Evolutionary conservation across 2,329 filamentous ascomycete species (phyloP).

Genomic region (Camptophora hylomeconis): DNA sequence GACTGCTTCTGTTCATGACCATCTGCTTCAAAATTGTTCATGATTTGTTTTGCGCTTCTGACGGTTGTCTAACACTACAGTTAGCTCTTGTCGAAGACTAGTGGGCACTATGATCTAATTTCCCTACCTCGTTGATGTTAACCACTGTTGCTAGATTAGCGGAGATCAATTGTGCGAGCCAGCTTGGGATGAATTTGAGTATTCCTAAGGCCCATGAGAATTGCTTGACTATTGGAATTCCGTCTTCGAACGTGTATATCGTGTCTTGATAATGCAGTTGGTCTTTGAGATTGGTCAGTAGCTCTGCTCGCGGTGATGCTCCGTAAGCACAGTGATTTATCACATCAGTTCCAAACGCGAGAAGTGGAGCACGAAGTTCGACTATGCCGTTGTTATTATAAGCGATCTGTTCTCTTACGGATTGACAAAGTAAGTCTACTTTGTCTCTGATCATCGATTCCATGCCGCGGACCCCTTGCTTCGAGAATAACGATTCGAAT

Average conservation of each 20-base stretch:
- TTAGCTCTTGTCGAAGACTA: no score
- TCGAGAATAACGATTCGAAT: conserved; percentile 33
- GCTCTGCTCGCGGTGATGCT: no score
- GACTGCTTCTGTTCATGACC: conserved; percentile 6
- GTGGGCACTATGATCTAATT: no score
- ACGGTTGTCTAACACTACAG: no score
- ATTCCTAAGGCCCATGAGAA: conserved; percentile 4
- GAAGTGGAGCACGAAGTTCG: conserved; percentile 1
- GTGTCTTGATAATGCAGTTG: conserved; percentile 2
- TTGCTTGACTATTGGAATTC: conserved; percentile 9
- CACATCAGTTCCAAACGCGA: conserved; percentile 3
- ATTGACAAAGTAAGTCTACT: conserved; percentile 1
- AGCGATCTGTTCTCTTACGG: conserved; percentile 3
- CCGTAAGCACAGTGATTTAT: conserved; percentile 2
- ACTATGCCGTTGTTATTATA: conserved; percentile 2
- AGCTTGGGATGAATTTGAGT: conserved; percentile 1
- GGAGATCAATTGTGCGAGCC: neutral
- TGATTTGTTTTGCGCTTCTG: conserved; percentile 5
- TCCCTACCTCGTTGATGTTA: conserved; percentile 4
- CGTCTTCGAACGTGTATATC: conserved; percentile 5
- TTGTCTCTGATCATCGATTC: conserved; percentile 3
- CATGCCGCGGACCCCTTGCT: conserved; percentile 20
- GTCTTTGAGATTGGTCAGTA: no score
- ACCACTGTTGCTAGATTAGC: conserved; percentile 2
- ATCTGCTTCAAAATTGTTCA: conserved; percentile 7